A percentile compares a stretch with the other conserved stretches of the same genome.
phyloP scores from a whole-genome alignment of 768 basidiomycete species.

The Termitomyces sp. region DNA sequence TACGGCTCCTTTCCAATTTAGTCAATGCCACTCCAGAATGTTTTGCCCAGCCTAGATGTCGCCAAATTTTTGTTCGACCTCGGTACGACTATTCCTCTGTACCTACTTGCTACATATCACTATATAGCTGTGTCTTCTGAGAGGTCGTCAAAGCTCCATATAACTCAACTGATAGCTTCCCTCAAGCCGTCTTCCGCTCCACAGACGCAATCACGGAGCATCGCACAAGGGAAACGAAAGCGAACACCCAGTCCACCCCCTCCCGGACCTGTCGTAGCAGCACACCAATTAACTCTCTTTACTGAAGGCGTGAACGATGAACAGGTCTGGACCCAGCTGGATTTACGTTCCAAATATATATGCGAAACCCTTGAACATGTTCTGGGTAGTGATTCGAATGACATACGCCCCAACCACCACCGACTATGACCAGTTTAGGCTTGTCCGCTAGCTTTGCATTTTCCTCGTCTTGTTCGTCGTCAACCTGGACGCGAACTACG shows the following conservation, averaged over 20 bases:
- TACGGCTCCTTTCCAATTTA: slow-evolving; percentile 46
- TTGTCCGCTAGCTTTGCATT: slow-evolving; percentile 57
- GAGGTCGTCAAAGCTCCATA: slow-evolving; percentile 50
- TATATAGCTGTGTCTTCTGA: slow-evolving; percentile 64
- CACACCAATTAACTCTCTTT: slow-evolving; percentile 77
- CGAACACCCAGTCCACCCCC: slow-evolving; percentile 28
- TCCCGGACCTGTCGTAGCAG: slow-evolving; percentile 28
- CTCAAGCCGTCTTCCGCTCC: slow-evolving; percentile 64
- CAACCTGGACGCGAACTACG: slow-evolving; percentile 67
- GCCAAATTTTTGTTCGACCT: slow-evolving; percentile 72
- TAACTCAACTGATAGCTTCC: slow-evolving; percentile 61
- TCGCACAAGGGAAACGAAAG: slow-evolving; percentile 34
- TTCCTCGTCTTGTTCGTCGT: slow-evolving; percentile 77
- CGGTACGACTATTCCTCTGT: slow-evolving; percentile 37
- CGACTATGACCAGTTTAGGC: slow-evolving; percentile 85
- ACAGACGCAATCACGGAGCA: slow-evolving; percentile 67
- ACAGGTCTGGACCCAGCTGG: slow-evolving; percentile 93
- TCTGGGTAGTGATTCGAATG: slow-evolving; percentile 24
- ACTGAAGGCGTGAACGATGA: slow-evolving; percentile 76
- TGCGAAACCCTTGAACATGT: slow-evolving; percentile 63
- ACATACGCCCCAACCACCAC: slow-evolving; percentile 93
- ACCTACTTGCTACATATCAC: slow-evolving; percentile 4
- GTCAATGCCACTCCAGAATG: slow-evolving; percentile 50
- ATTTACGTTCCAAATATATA: slow-evolving; percentile 68
- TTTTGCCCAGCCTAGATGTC: slow-evolving; percentile 53